Evolutionary conservation across 208 protist species (phyloP), one percentile per base, ranked within the genome.

Genomic region (Wallacemonas sp.): DNA sequence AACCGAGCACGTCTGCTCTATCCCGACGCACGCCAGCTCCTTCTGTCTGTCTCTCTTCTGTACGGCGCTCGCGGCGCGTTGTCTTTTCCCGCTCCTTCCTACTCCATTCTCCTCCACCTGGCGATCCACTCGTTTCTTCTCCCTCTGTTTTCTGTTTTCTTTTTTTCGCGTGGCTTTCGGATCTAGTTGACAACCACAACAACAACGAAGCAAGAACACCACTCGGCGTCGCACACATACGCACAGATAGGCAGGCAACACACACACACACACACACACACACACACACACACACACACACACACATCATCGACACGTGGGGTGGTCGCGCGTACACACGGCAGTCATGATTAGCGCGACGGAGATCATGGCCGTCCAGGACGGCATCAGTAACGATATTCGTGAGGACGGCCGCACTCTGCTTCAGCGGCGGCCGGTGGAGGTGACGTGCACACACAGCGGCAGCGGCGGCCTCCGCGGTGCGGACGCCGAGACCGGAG

Each of bases 371-470:
- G 46, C 75, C 19, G 80, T 94, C 30, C 89, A 92, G 48, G 85
- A 91, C 37, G 81, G 85, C 21, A 69, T 94, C 24, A 54, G 57
- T 24, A 73, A 84, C 54, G 84, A 90, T 55, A 70, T 89, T 8
- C 83, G 89, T 19, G 72, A 80, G 44, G 89, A 94, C 58, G 89
- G 89, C 19, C 85, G 89, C 32, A 81, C 80, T 3, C 81, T 92
- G 37, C 73, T 91, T 62, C 89, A 92, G 79, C 89, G 78, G 34
- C 83, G 89, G 1, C 83, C 77, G 0, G 71, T 89, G 36, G 68
- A 66, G 34, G 38, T 89, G 38, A 66, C 33, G 22, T 78, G 66
- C 32, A 44, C 66, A 5, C 24, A 19, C 38, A 22, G 32, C 27
- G 29, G 26, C 13, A 24, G 36, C 13, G 29, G 41, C 15, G 45